Percentiles rank a stretch among this genome's conserved stretches.
phyloP scores from a whole-genome alignment of 768 basidiomycete species.

The Suillus fuscotomentosus region DNA sequence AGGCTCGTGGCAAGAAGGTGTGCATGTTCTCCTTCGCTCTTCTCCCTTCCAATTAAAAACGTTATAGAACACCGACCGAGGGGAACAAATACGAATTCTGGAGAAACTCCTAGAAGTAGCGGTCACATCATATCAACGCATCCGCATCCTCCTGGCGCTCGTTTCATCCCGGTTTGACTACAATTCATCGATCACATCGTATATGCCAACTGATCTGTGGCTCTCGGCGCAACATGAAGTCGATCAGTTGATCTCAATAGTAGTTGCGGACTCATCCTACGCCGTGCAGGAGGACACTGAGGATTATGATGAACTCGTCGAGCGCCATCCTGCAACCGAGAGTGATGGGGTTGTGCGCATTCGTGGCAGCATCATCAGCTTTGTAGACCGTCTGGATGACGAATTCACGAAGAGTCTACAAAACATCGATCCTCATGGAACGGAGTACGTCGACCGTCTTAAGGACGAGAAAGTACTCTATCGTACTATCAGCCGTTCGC shows the following conservation, averaged over 20 bases:
- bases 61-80: constrained; percentile 88
- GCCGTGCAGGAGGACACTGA: constrained; percentile 82
- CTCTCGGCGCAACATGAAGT: constrained; percentile 82
- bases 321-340: constrained; percentile 75
- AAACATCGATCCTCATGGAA: constrained; percentile 97
- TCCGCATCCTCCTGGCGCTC: constrained; percentile 90
- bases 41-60: constrained; percentile 1
- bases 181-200: constrained; percentile 78
- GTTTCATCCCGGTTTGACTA: constrained; percentile 97
- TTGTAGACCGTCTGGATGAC: constrained; percentile 94
- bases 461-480: constrained; percentile 96
- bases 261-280: constrained; percentile 71
- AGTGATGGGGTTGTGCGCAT: constrained; percentile 77
- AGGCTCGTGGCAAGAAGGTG: constrained; percentile 96
- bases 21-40: constrained; percentile 12
- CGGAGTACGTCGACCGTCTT: constrained; percentile 96
- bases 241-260: constrained; percentile 80
- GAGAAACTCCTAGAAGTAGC: constrained; percentile 86
- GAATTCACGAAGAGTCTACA: constrained; percentile 97
- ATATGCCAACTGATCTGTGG: constrained; percentile 96
- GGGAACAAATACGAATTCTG: constrained; percentile 90
- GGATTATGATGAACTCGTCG: constrained; percentile 89
- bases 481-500: constrained; percentile 88
- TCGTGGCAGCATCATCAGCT: constrained; percentile 93
- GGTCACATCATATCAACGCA: constrained; percentile 85